Evolutionary conservation across 2,329 filamentous ascomycete species (phyloP).

Genomic region (Clarireedia homoeocarpa): DNA sequence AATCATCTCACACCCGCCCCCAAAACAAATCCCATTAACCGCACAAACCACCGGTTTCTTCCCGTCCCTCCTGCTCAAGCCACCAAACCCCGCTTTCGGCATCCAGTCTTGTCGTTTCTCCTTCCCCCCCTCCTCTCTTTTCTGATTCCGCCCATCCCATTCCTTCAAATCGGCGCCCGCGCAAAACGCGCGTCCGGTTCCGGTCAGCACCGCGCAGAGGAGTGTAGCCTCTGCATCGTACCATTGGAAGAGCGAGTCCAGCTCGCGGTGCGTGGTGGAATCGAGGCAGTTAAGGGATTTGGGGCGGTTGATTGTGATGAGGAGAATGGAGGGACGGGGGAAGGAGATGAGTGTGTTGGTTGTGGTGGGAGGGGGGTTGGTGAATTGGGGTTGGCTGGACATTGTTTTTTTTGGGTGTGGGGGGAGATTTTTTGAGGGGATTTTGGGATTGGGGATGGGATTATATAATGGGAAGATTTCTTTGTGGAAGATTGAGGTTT

Average conservation of each 20-base stretch:
- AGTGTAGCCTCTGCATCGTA: conserved; percentile 52
- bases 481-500: too few relatives aligned
- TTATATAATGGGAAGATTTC: too few relatives aligned
- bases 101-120: not conserved
- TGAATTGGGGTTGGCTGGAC: too few relatives aligned
- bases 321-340: conserved; percentile 46
- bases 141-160: conserved; percentile 26
- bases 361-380: not conserved
- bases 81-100: conserved; percentile 51
- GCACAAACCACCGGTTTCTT: conserved; percentile 71
- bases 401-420: too few relatives aligned
- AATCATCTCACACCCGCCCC: conserved; percentile 71
- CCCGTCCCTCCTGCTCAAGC: conserved; percentile 55
- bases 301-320: conserved; percentile 53
- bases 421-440: too few relatives aligned
- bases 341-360: conserved; percentile 31
- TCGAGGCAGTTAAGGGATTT: conserved; percentile 49
- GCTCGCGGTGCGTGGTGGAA: conserved; percentile 30
- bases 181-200: conserved; percentile 56
- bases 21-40: conserved; percentile 67
- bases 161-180: conserved; percentile 62
- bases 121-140: too few relatives aligned
- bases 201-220: conserved; percentile 56
- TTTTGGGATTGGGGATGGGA: too few relatives aligned
- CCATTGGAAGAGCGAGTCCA: conserved; percentile 45